Evolutionary conservation across 2,329 filamentous ascomycete genomes (phyloP), one percentile per base, ranked within the genome.

Genomic region (Eurotiales sp.): DNA sequence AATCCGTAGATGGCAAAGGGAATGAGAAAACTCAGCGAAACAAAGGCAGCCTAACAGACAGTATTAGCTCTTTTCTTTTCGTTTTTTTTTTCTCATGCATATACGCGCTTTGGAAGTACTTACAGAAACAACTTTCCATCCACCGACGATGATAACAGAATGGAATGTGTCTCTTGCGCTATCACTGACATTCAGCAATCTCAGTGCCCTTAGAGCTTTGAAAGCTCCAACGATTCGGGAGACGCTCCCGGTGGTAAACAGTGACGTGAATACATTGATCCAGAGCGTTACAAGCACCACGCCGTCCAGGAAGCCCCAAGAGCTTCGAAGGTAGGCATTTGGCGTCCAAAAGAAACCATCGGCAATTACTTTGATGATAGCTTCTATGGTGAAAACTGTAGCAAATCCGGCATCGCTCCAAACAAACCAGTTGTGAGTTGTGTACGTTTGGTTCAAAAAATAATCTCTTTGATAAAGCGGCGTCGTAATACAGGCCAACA

Each of bases 261-360:
- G 77, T 1, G 92, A 83, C 0, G 91, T 93, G 42, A 85, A 76
- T 45, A 99, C 90, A 62, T 95, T 97, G 65, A 96, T 86, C 92
- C 93, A 97, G 8, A 99, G 80, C 0, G 93, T 97, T 51, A 96
- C 75, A 47, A 99, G 77, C 58, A 99, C 93, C 40, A 97, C 71
- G 0, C 87, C 90, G 64, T 99, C 93, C 58, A 99, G 96, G 55
- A 96, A 85, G 6, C 93, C 95, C 93, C 93, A 99, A 0, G 91
- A 92, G 64, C 92, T 92, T 61, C 93, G 85, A 67, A 96, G 90
- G 66, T 96, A 99, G 2, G 95, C 95, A 70, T 99, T 96, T 0
- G 93, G 93, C 0, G 93, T 96, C 83, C 89, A 97, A 67, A 96
- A 87, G 61, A 96, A 87, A 7, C 93, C 93, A 72, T 99, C 93